phyloP scores from a whole-genome alignment of 2,329 filamentous ascomycete genomes.

The Diplodia intermedia region DNA sequence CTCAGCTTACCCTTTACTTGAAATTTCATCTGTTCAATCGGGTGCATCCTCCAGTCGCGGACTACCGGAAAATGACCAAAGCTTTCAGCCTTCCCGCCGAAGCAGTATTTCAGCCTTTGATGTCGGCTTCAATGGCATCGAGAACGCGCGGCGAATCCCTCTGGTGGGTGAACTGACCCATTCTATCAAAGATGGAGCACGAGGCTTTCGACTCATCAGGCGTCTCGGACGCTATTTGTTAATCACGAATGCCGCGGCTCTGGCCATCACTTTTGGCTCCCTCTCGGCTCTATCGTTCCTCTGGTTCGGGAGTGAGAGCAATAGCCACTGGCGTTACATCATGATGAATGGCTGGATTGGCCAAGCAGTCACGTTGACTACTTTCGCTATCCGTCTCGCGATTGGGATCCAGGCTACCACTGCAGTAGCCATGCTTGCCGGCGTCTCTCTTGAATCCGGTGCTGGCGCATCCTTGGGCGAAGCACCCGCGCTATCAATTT shows the following conservation, averaged over 20 bases:
- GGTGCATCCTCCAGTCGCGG: not conserved
- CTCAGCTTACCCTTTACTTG: not conserved
- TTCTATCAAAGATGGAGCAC: not conserved
- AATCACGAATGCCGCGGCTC: not conserved
- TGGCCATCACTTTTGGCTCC: not conserved
- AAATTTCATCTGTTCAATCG: not conserved
- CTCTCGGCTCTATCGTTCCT: not conserved
- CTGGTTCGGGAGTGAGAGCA: not conserved
- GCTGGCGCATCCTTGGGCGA: not conserved
- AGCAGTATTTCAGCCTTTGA: not conserved
- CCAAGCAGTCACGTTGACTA: not conserved
- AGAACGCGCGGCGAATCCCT: not conserved
- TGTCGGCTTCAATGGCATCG: not conserved
- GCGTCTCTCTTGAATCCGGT: not conserved
- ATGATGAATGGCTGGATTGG: conserved; percentile 1
- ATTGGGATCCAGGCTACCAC: not conserved
- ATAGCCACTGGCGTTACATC: not conserved
- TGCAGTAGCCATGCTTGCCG: conserved; percentile 6
- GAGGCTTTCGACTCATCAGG: not conserved
- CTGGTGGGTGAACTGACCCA: not conserved
- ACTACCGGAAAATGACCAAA: not conserved
- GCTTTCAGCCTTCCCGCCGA: not conserved
- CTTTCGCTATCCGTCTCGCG: not conserved
- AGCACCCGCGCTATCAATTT: not conserved
- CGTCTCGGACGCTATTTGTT: not conserved